Evolutionary conservation across 352 stramenopile genomes (phyloP), one percentile per base, ranked within the genome.

Genomic region (Phytopythium chamaehyphon): DNA sequence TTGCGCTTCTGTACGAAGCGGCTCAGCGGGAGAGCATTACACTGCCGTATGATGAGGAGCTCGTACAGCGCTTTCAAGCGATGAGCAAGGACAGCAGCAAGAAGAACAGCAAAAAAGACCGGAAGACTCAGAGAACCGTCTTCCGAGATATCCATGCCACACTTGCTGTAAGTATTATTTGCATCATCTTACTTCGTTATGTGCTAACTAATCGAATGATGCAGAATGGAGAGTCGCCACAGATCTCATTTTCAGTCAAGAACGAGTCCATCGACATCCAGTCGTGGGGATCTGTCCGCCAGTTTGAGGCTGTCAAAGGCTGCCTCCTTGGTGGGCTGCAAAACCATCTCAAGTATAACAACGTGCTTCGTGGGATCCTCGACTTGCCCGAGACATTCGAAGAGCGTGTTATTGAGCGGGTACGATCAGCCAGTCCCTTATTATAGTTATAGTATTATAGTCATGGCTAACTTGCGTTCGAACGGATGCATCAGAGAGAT

Each of bases 31-130:
- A 61, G 19, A 63, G 70, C 26, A 49, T 82, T 0, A 48, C 64
- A 26, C 51, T 90, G 40, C 73, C 77, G 7, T 84, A 71, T 53
- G 71, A 84, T 28, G 76, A 73, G 8, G 75, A 90, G 33, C 80
- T 92, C 24, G n/a, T 93, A 15, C 70, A 80, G 35, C 80, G 77
- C 16, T 84, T 90, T 31, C 69, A 69, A 15, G 60, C 71, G 31
- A 84, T 95, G 81, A 93, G 83, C 76, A 93, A 93, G 55, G 79
- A 92, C 40, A 93, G 56, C 66, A 93, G 77, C 69, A 95, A 95
- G 67, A 93, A 90, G 58, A 92, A 83, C 61, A 93, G 78, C 68
- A 95, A 95, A 57, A 92, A 93, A 45, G 85, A 95, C 40, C 83
- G 85, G 23, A 95, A 95, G 51, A 79, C 79, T 2, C 85, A 95